Conservation (phyloP, 495 filamentous ascomycete species). For the Penicillium roqueforti region DNA sequence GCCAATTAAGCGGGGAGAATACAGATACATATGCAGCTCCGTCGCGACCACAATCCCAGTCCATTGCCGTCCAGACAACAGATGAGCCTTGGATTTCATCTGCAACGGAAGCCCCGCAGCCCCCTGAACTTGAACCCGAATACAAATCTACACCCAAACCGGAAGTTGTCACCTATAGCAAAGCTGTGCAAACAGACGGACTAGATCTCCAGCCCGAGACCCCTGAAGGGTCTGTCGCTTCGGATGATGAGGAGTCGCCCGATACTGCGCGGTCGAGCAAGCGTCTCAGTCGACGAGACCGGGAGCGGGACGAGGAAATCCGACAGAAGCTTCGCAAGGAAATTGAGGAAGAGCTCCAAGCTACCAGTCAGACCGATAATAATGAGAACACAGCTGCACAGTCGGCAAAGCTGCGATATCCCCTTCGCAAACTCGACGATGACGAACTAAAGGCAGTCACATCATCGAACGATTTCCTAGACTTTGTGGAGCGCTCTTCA, state of each 20-base stretch:
- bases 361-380: constrained; percentile 53
- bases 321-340: constrained; percentile 79
- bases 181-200: constrained; percentile 79
- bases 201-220: constrained; percentile 26
- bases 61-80: constrained; percentile 63
- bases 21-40: constrained; percentile 46
- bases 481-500: constrained; percentile 91
- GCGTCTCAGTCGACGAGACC: constrained; percentile 67
- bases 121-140: constrained; percentile 71
- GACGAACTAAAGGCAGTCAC: constrained; percentile 90
- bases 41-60: constrained; percentile 38
- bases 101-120: constrained; percentile 64
- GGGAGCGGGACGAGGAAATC: constrained; percentile 82
- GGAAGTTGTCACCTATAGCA: constrained; percentile 90
- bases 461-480: constrained; percentile 87
- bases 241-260: constrained; percentile 61
- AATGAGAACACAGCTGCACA: constrained; percentile 46
- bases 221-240: constrained; percentile 57
- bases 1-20: constrained; percentile 67
- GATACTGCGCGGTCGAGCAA: constrained; percentile 49
- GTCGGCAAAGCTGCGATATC: constrained; percentile 57
- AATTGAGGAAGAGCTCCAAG: constrained; percentile 86
- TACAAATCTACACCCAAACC: constrained; percentile 65
- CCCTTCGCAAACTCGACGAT: constrained; percentile 70
- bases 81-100: constrained; percentile 65